Conservation (phyloP, 345 rosid genomes). For the Clarkia xantiana region DNA sequence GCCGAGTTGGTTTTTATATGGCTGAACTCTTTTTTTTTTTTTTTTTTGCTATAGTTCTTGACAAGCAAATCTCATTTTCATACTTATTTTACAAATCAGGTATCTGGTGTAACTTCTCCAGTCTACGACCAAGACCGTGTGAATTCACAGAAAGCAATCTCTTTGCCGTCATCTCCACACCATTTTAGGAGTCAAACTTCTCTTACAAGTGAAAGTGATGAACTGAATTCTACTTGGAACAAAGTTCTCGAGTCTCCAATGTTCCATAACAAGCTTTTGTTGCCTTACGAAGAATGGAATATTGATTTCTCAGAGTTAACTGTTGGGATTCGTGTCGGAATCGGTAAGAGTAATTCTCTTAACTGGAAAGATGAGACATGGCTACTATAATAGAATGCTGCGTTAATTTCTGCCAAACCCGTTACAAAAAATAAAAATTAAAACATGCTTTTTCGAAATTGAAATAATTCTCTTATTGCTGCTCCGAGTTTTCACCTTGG, state of each 20-base stretch:
- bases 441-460: too few species aligned
- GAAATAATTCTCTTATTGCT: too few species aligned
- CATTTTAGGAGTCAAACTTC: slow-evolving; percentile 51
- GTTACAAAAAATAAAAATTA: too few species aligned
- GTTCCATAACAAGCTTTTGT: slow-evolving; percentile 56
- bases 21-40: too few species aligned
- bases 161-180: slow-evolving; percentile 93
- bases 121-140: slow-evolving; percentile 36
- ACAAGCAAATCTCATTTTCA: too few species aligned
- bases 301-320: slow-evolving; percentile 89
- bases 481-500: too few species aligned
- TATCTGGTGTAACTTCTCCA: slow-evolving; percentile 54
- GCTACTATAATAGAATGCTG: too few species aligned
- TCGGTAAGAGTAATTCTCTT: slow-evolving; percentile 38
- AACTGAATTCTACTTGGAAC: slow-evolving; percentile 59
- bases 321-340: slow-evolving; percentile 95
- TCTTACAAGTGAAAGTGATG: slow-evolving; percentile 40
- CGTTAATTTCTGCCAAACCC: too few species aligned
- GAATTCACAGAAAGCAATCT: slow-evolving; percentile 81
- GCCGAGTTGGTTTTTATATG: too few species aligned
- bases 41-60: not conserved
- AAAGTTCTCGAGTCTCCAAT: slow-evolving; percentile 74
- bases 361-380: too few species aligned
- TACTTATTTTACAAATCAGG: slow-evolving; percentile 20
- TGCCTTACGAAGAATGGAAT: slow-evolving; percentile 84